phyloP scores from a whole-genome alignment of 2,329 filamentous ascomycete species.

The Capronia epimyces region DNA sequence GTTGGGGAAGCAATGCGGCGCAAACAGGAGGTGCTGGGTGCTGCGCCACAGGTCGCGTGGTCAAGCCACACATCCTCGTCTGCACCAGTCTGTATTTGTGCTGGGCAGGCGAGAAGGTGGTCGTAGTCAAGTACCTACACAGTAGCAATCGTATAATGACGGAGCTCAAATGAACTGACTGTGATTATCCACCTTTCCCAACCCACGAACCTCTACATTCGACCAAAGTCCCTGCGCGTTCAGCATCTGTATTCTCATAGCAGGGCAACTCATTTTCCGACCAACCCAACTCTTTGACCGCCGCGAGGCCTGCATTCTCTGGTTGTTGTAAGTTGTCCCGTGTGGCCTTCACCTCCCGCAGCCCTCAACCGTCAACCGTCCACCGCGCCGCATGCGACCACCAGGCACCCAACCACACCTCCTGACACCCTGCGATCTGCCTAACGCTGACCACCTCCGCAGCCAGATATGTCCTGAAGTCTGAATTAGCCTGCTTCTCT shows the following conservation, averaged over 20 bases:
- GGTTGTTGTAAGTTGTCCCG: constrained; percentile 14
- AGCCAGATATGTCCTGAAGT: constrained; percentile 17
- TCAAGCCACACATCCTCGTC: constrained; percentile 2
- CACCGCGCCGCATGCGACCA: constrained; percentile 9
- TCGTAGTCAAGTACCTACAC: too few species aligned
- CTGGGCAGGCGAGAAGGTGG: too few species aligned
- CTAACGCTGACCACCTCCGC: constrained; percentile 5
- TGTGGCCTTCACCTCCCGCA: background rate
- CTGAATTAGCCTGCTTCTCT: constrained; percentile 7
- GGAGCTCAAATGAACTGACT: constrained; percentile 12
- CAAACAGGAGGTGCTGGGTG: background rate
- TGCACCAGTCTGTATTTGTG: too few species aligned
- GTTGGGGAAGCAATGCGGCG: background rate
- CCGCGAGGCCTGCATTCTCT: background rate
- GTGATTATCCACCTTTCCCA: constrained; percentile 16
- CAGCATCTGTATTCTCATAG: constrained; percentile 1
- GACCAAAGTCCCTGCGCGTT: constrained; percentile 4
- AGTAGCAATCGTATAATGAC: constrained; percentile 12
- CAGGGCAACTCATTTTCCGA: constrained; percentile 4
- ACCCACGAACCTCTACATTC: constrained; percentile 10
- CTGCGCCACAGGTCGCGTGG: background rate
- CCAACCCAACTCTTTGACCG: background rate
- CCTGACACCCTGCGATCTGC: constrained; percentile 1
- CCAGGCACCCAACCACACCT: constrained; percentile 6
- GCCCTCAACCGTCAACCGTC: background rate